Conservation (phyloP, 1,284 basidiomycete genomes). For the Tylopilus sp. region DNA sequence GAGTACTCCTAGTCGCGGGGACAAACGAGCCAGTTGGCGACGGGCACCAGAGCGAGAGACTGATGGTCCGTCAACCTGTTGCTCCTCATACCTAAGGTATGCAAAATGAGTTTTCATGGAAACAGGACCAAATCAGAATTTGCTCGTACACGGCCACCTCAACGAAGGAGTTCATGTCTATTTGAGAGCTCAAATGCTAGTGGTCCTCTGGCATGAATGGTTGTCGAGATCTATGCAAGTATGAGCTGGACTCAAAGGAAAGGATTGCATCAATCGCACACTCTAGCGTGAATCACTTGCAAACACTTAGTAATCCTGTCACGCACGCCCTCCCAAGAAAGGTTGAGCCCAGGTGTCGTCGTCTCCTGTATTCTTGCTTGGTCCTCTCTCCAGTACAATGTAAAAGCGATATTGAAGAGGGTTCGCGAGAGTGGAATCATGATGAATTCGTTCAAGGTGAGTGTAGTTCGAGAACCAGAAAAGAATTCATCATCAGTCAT, state of each 20-base stretch:
- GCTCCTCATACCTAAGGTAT: slow-evolving; percentile 65
- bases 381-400: slow-evolving; percentile 83
- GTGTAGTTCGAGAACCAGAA: slow-evolving; percentile 46
- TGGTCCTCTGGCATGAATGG: slow-evolving; percentile 85
- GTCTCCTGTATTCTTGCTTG: slow-evolving; percentile 53
- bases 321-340: slow-evolving; percentile 53
- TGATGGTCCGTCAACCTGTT: slow-evolving; percentile 51
- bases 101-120: neutral
- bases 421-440: slow-evolving; percentile 74
- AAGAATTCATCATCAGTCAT: slow-evolving; percentile 99
- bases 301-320: slow-evolving; percentile 83
- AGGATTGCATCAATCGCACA: slow-evolving; percentile 64
- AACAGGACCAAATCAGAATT: neutral
- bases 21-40: slow-evolving; percentile 83
- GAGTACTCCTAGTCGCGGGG: slow-evolving; percentile 90
- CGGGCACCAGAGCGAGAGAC: slow-evolving; percentile 63
- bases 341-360: slow-evolving; percentile 54
- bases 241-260: slow-evolving; percentile 10
- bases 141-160: slow-evolving; percentile 83
- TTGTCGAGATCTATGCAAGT: slow-evolving; percentile 74
- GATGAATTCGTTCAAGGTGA: slow-evolving; percentile 88
- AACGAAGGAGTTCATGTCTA: slow-evolving; percentile 89
- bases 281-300: slow-evolving; percentile 85
- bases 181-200: slow-evolving; percentile 86
- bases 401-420: slow-evolving; percentile 83